Percentiles rank a stretch among this genome's conserved stretches.
These are phyloP conservation scores for Haplosporangium sp. DNA, from an alignment of 371 early-diverging fungal species.

Conservation along the genomic window DNA sequence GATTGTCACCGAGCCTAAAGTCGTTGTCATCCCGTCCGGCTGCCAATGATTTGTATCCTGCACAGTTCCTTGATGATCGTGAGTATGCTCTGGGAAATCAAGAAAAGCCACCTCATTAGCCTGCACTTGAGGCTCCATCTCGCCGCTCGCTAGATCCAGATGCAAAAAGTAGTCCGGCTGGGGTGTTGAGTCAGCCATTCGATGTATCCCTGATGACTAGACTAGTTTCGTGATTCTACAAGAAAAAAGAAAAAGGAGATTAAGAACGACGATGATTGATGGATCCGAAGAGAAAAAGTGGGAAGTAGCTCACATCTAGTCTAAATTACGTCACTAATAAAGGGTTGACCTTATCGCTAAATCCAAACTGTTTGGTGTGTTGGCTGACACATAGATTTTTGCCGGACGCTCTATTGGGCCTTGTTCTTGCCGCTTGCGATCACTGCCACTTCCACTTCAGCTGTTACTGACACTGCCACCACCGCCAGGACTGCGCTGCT, in stretches of 20 bases:
- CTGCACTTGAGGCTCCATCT: slow-evolving; percentile 19
- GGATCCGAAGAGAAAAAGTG: too few relatives aligned
- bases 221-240: too few relatives aligned
- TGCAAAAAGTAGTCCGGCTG: slow-evolving; percentile 49
- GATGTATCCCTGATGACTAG: not conserved
- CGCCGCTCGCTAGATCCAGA: slow-evolving; percentile 42
- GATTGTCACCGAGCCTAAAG: not conserved
- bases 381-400: too few relatives aligned
- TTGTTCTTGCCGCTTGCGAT: too few relatives aligned
- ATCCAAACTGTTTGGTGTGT: too few relatives aligned
- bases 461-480: too few relatives aligned
- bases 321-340: too few relatives aligned
- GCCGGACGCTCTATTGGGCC: too few relatives aligned
- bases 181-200: slow-evolving; percentile 36
- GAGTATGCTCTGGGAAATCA: slow-evolving; percentile 22
- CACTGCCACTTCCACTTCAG: too few relatives aligned
- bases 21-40: slow-evolving; percentile 2
- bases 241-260: not conserved
- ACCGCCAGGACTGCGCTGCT: too few relatives aligned
- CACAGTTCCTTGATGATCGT: slow-evolving; percentile 2
- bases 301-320: too few relatives aligned
- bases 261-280: not conserved
- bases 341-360: too few relatives aligned
- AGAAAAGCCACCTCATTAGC: slow-evolving; percentile 19
- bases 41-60: slow-evolving; percentile 16